Percentiles rank a stretch among this genome's conserved stretches.
Evolutionary conservation across 441 rosid species (phyloP).

Genomic region (Sinapis alba): DNA sequence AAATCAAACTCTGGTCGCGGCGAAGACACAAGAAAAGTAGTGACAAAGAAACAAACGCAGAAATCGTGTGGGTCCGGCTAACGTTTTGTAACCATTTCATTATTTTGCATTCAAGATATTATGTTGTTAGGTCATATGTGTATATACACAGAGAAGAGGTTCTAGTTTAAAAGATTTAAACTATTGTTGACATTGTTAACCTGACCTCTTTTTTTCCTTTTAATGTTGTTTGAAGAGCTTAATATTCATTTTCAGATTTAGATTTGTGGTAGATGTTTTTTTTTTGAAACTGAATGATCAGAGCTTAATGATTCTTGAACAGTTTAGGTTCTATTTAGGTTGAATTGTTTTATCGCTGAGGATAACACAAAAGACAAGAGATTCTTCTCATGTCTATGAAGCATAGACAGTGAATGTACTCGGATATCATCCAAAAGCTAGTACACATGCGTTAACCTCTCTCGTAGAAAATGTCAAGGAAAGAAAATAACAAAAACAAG

Average conservation of each 20-base stretch:
- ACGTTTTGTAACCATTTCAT: conserved; percentile 6
- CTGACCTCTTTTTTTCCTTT: neutral
- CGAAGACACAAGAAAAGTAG: conserved; percentile 8
- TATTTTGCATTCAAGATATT: conserved; percentile 14
- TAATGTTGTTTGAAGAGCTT: neutral
- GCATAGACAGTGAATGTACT: conserved; percentile 12
- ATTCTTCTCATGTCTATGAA: neutral
- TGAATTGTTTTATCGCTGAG: neutral
- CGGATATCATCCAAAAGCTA: conserved; percentile 23
- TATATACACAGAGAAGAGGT: neutral
- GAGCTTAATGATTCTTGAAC: neutral
- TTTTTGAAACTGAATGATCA: neutral
- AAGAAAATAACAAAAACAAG: neutral
- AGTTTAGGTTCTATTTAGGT: neutral
- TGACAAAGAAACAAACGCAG: conserved; percentile 27
- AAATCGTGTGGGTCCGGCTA: conserved; percentile 35
- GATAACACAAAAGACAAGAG: neutral
- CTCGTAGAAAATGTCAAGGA: conserved; percentile 7
- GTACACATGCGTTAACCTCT: conserved; percentile 27
- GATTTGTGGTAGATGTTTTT: neutral
- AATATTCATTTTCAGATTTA: neutral
- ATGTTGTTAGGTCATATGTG: neutral
- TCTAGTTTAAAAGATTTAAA: neutral
- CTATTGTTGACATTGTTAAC: neutral
- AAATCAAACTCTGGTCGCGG: conserved; percentile 20